A percentile compares a stretch with the other conserved stretches of the same genome.
Conservation (phyloP, 306 rosid species). For the Castanea sativa region DNA sequence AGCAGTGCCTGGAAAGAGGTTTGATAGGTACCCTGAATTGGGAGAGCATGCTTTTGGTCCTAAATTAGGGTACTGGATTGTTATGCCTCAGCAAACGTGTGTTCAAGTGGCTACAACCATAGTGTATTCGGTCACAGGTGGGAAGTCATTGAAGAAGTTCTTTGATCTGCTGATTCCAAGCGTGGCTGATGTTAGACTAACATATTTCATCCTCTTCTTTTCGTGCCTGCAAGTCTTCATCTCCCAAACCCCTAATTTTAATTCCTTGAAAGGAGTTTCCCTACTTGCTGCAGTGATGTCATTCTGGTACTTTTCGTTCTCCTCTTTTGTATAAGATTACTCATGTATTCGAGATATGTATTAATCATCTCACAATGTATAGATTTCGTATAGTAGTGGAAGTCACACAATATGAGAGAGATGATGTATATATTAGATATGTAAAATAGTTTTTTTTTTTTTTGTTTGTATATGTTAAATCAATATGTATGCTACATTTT, state of each 20-base stretch:
- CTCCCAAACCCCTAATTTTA: slow-evolving; percentile 67
- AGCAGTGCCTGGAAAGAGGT: slow-evolving; percentile 43
- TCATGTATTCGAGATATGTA: no score
- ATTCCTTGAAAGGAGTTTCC: slow-evolving; percentile 51
- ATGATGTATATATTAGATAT: no score
- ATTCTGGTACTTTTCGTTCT: slow-evolving; percentile 13
- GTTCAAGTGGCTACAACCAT: slow-evolving; percentile 59
- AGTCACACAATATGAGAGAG: no score
- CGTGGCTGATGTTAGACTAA: slow-evolving; percentile 12
- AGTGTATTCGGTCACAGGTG: slow-evolving; percentile 68
- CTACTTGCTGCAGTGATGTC: slow-evolving; percentile 64
- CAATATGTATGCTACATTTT: not conserved
- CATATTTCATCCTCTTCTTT: slow-evolving; percentile 54
- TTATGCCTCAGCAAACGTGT: slow-evolving; percentile 51
- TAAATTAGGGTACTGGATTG: slow-evolving; percentile 44
- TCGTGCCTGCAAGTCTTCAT: slow-evolving; percentile 31
- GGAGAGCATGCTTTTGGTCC: slow-evolving; percentile 53
- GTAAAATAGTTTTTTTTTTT: no score
- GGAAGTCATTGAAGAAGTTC: slow-evolving; percentile 63
- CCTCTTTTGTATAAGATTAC: no score
- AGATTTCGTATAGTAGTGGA: no score
- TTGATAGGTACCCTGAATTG: slow-evolving; percentile 54
- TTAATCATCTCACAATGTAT: no score
- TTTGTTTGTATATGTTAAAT: no score
- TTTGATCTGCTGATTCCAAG: slow-evolving; percentile 1